A percentile compares a stretch with the other conserved stretches of the same genome.
Evolutionary conservation across 140 eudicot genomes (phyloP).

Genomic region (Stevia rebaudiana): DNA sequence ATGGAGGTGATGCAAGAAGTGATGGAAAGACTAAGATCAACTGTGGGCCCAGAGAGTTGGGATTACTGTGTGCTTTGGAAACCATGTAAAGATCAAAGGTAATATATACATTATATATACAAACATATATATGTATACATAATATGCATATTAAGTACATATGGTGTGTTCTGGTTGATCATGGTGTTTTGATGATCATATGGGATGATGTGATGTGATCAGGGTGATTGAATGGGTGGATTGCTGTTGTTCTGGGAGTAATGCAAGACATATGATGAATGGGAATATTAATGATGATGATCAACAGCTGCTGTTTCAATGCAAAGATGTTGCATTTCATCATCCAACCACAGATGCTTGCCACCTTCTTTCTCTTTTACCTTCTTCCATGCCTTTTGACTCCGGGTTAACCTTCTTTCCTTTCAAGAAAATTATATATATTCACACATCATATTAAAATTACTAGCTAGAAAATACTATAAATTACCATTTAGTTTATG

Average conservation of each 20-base stretch:
- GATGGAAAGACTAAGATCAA: slow-evolving; percentile 49
- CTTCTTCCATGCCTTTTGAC: slow-evolving; percentile 59
- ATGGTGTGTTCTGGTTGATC: neutral
- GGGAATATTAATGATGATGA: slow-evolving; percentile 29
- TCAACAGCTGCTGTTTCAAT: slow-evolving; percentile 29
- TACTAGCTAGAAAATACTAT: no score
- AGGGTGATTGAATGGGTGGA: slow-evolving; percentile 77
- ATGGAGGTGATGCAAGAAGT: slow-evolving; percentile 45
- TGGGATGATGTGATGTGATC: neutral
- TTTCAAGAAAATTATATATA: neutral
- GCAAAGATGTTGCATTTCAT: slow-evolving; percentile 65
- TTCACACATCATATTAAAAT: no score
- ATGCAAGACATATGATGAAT: slow-evolving; percentile 2
- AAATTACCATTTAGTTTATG: neutral
- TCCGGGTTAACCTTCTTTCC: slow-evolving; percentile 31
- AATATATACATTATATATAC: neutral
- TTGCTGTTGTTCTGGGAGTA: slow-evolving; percentile 79
- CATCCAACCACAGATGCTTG: slow-evolving; percentile 65
- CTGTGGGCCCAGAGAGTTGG: slow-evolving; percentile 55
- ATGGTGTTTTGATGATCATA: neutral
- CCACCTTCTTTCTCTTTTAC: slow-evolving; percentile 63
- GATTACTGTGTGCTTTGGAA: slow-evolving; percentile 71
- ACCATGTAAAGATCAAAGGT: slow-evolving; percentile 71
- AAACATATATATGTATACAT: neutral
- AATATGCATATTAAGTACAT: no score